These are phyloP conservation scores for Trametes sanguinea DNA, from an alignment of 768 basidiomycete species.

Conservation along the genomic window DNA sequence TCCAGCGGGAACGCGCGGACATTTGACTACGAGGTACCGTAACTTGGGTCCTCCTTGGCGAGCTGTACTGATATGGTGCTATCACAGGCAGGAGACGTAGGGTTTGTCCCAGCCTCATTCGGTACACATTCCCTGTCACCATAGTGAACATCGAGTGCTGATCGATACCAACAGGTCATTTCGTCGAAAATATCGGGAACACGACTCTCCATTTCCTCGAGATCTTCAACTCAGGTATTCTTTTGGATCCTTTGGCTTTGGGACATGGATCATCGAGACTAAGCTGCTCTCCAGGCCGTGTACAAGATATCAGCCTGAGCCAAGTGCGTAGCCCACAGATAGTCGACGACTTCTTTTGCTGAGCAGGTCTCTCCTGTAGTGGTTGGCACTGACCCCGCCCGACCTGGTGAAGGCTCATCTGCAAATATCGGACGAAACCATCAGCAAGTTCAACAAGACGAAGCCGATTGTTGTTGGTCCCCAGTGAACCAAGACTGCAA, in stretches of 20 bases:
- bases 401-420: conserved; percentile 62
- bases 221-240: conserved; percentile 43
- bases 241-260: not conserved
- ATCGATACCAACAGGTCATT: conserved; percentile 41
- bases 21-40: conserved; percentile 44
- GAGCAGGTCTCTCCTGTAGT: conserved; percentile 35
- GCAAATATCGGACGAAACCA: conserved; percentile 50
- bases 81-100: conserved; percentile 29
- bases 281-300: conserved; percentile 34
- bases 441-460: conserved; percentile 45
- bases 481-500: not conserved
- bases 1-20: conserved; percentile 43
- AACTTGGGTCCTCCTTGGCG: not conserved
- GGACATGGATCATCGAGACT: not conserved
- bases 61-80: not conserved
- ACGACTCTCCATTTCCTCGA: conserved; percentile 59
- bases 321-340: conserved; percentile 20
- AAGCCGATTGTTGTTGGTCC: conserved; percentile 16
- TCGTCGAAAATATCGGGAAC: conserved; percentile 67
- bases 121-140: conserved; percentile 30
- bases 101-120: conserved; percentile 24
- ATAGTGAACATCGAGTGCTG: too few relatives aligned
- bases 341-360: not conserved
- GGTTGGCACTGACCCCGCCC: conserved; percentile 61
- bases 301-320: conserved; percentile 59